Evolutionary conservation across 148 eudicot genomes (phyloP), one percentile per base, ranked within the genome.

Genomic region (Chenopodium album): DNA sequence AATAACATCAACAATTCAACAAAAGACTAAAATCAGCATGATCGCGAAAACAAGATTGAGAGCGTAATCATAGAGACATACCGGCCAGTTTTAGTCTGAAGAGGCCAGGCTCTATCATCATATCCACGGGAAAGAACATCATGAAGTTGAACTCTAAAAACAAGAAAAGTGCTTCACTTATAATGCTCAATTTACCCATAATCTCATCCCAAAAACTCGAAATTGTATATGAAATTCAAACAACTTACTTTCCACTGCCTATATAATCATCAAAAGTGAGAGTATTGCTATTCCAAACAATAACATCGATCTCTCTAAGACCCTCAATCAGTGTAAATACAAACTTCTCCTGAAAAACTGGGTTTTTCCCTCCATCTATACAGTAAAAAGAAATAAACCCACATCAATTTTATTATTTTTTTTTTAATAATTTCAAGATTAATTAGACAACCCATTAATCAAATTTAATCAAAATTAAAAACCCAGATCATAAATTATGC

Each of bases 301-400:
- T 84, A 74, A 91, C 89, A 76, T 79, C 85, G 48, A 96, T 71
- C 82, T 94, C 97, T 56, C 94, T 86, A 59, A 92, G 78, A 47
- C 99, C 99, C 84, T 96, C 97, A 75, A 94, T 92, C 69, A 96
- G 78, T 11, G 88, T 83, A 78, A 92, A 91, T 22, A 89, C 85
- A 75, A 94, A 94, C 89, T 94, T 96, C 91, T 92, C 98, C 82
- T 96, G 98, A 86, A 96, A 96, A 4, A 89, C 87, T 32, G 99
- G 98, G 76, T 92, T 84, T 82, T 90, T 96, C 56, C 98, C 98
- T 71, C 99, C 99, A 88, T 96, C 99, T 91, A 70, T 31, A 79
- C 79, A 77, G 10, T 66, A 73, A 79, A 82, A 73, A 48, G 4
- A 47, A 84, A 78, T 3, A 14, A 78, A 79, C 73, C 78, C 72